Percentiles rank a stretch among this genome's conserved stretches.
These are phyloP conservation scores for Penicillium cataractarum DNA, from an alignment of 495 filamentous ascomycete genomes.

Conservation along the genomic window DNA sequence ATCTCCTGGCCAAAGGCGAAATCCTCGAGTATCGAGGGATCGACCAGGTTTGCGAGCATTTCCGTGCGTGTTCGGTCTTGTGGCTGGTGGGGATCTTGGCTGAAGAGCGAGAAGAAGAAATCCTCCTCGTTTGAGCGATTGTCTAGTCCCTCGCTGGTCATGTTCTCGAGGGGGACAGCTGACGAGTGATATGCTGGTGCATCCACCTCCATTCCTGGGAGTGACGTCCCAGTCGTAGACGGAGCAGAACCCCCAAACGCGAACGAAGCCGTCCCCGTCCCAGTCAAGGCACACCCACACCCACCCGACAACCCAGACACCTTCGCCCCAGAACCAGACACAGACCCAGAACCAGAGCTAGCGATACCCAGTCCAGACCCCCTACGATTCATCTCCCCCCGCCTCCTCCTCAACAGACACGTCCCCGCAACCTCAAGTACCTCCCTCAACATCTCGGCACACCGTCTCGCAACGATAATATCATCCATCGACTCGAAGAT, in stretches of 20 bases:
- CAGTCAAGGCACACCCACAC: too few relatives aligned
- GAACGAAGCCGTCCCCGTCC: not conserved
- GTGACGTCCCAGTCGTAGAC: not conserved
- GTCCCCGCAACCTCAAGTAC: not conserved
- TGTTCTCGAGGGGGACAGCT: not conserved
- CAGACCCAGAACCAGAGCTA: too few relatives aligned
- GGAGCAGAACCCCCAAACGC: not conserved
- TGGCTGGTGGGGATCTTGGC: not conserved
- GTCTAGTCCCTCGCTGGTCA: not conserved
- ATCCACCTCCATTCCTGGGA: not conserved
- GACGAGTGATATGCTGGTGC: too few relatives aligned
- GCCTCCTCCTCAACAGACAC: not conserved
- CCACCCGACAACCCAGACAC: too few relatives aligned
- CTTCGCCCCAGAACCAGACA: too few relatives aligned
- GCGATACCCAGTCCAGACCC: not conserved
- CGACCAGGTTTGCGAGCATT: conserved; percentile 16
- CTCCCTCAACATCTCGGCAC: conserved; percentile 29
- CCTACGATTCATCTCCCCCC: not conserved
- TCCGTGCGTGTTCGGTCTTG: not conserved
- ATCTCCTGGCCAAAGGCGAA: conserved; percentile 35
- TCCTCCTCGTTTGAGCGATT: not conserved
- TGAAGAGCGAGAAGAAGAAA: not conserved
- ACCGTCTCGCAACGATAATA: conserved; percentile 33
- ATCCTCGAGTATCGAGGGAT: conserved; percentile 32
- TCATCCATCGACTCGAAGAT: conserved; percentile 35